These are phyloP conservation scores for Rhizopogon vesiculosus DNA, from an alignment of 768 basidiomycete species.

Conservation along the genomic window DNA sequence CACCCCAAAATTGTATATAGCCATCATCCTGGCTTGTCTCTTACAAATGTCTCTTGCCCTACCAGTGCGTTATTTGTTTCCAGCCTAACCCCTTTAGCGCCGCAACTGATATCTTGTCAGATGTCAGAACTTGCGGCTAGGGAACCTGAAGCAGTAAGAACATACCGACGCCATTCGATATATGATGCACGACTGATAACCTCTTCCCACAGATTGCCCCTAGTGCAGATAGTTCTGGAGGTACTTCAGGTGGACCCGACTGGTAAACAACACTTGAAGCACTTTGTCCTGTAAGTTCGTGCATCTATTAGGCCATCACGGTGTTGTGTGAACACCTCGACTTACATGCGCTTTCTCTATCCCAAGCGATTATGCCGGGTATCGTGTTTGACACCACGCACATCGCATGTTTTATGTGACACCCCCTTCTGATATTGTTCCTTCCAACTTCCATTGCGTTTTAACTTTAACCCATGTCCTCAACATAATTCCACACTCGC, in stretches of 20 bases:
- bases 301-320: conserved; percentile 8
- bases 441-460: background rate
- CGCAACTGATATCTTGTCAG: conserved; percentile 9
- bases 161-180: background rate
- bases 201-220: conserved; percentile 10
- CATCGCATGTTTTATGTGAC: background rate
- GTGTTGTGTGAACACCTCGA: background rate
- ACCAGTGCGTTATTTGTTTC: conserved; percentile 12
- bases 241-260: conserved; percentile 17
- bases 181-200: conserved; percentile 1
- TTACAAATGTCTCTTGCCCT: conserved; percentile 16
- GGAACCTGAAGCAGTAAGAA: conserved; percentile 7
- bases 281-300: background rate
- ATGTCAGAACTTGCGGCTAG: conserved; percentile 6
- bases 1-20: conserved; percentile 13
- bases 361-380: background rate
- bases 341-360: background rate
- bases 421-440: background rate
- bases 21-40: conserved; percentile 16
- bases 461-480: background rate
- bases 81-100: background rate
- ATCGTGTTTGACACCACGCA: too few species aligned
- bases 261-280: conserved; percentile 14
- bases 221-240: conserved; percentile 14
- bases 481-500: conserved; percentile 4